phyloP scores from a whole-genome alignment of 106 monocot species.

The Iris macrosiphon region DNA sequence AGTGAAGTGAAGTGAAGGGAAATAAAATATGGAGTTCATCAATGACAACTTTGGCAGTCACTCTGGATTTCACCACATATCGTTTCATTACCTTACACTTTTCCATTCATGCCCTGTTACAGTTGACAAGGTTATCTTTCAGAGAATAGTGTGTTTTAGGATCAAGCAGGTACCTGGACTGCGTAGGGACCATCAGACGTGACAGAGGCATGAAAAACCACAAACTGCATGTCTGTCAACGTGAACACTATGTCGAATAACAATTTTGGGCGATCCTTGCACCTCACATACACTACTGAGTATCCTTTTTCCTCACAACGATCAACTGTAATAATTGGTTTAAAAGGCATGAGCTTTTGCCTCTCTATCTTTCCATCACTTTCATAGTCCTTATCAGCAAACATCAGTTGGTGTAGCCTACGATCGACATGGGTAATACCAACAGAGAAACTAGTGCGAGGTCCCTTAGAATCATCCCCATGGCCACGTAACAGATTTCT shows the following conservation, averaged over 20 bases:
- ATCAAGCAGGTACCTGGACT: constrained; percentile 43
- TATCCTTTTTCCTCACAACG: constrained; percentile 82
- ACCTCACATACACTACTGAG: constrained; percentile 68
- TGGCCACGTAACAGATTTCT: constrained; percentile 44
- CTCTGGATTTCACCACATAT: too few species aligned
- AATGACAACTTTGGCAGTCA: too few species aligned
- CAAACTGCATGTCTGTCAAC: constrained; percentile 82
- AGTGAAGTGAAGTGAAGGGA: too few species aligned
- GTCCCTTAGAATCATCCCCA: constrained; percentile 32
- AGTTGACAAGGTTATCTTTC: too few species aligned
- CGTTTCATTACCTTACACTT: too few species aligned
- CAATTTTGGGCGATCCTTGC: constrained; percentile 73
- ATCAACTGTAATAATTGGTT: constrained; percentile 62
- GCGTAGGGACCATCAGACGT: constrained; percentile 65
- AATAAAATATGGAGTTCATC: too few species aligned
- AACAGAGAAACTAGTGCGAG: constrained; percentile 42
- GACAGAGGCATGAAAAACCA: constrained; percentile 84
- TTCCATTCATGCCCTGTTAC: too few species aligned
- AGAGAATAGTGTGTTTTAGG: too few species aligned
- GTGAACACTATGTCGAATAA: constrained; percentile 86
- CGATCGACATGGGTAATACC: constrained; percentile 63
- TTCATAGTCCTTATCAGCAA: constrained; percentile 65
- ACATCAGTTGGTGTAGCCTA: constrained; percentile 86
- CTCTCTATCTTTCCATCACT: constrained; percentile 9
- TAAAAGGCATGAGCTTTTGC: constrained; percentile 9